Percentiles rank a stretch among this genome's conserved stretches.
Evolutionary conservation across 1,284 basidiomycete species (phyloP).

Genomic region (Leccinum fallax): DNA sequence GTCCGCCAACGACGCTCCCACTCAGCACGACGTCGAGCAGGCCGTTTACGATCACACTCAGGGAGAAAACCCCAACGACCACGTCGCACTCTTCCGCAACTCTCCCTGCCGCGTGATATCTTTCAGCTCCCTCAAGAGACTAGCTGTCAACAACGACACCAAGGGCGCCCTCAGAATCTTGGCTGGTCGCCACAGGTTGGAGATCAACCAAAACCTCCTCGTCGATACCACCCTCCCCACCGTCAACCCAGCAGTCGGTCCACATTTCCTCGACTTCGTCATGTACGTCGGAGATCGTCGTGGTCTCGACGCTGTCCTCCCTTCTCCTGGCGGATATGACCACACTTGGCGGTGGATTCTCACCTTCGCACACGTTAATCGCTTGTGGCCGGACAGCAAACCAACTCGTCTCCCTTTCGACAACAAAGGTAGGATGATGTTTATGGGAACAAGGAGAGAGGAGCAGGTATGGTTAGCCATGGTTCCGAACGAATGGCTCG

Average conservation of each 20-base stretch:
- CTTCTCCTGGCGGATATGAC: too few species aligned
- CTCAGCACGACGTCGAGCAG: background rate
- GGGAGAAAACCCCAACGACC: background rate
- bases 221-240: background rate
- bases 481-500: too few species aligned
- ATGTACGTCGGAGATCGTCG: background rate
- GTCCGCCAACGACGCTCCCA: background rate
- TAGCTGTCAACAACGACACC: background rate
- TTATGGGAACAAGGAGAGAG: too few species aligned
- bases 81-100: background rate
- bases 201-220: background rate
- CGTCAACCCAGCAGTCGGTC: background rate
- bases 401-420: too few species aligned
- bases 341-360: too few species aligned
- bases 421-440: too few species aligned
- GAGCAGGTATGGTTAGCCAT: too few species aligned
- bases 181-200: background rate
- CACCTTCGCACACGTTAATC: too few species aligned
- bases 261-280: slow-evolving; percentile 5
- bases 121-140: background rate
- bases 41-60: background rate
- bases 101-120: background rate
- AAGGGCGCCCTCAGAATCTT: background rate
- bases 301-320: too few species aligned
- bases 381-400: too few species aligned